phyloP scores from a whole-genome alignment of 2,329 filamentous ascomycete species.

The Bertia moriformis region DNA sequence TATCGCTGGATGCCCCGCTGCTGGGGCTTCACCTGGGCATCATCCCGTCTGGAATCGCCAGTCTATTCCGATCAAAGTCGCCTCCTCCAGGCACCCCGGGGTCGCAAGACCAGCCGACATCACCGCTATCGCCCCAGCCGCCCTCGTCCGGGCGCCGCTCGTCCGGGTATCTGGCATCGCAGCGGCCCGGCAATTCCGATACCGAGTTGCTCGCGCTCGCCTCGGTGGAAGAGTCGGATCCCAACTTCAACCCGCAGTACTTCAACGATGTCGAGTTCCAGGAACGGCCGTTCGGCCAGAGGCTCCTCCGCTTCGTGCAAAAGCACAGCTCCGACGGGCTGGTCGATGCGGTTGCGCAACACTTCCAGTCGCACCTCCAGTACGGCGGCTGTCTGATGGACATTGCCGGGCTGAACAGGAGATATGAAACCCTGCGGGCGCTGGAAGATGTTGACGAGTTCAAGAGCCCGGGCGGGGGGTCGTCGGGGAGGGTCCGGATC shows the following conservation, averaged over 20 bases:
- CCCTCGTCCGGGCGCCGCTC: slow-evolving; percentile 8
- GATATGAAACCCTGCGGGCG: slow-evolving; percentile 56
- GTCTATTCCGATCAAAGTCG: slow-evolving; percentile 52
- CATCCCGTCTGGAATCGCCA: slow-evolving; percentile 65
- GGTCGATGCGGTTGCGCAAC: slow-evolving; percentile 53
- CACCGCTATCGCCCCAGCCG: slow-evolving; percentile 2
- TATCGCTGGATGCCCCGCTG: slow-evolving; percentile 77
- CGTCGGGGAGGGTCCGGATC: slow-evolving; percentile 35
- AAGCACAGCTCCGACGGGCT: slow-evolving; percentile 65
- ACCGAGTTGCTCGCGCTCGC: too few species aligned
- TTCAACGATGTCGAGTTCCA: slow-evolving; percentile 58
- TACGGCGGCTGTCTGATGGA: slow-evolving; percentile 73
- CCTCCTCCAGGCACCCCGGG: slow-evolving; percentile 18
- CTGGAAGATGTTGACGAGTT: slow-evolving; percentile 58
- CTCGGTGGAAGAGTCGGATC: slow-evolving; percentile 25
- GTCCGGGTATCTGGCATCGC: neutral
- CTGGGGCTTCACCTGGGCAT: slow-evolving; percentile 81
- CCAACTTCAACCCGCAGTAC: slow-evolving; percentile 64
- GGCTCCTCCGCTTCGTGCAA: slow-evolving; percentile 60
- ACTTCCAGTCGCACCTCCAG: slow-evolving; percentile 68
- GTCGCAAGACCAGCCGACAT: slow-evolving; percentile 8
- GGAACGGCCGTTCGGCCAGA: slow-evolving; percentile 54
- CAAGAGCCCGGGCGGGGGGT: too few species aligned
- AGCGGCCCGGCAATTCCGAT: neutral
- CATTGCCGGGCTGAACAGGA: slow-evolving; percentile 49